Evolutionary conservation across 2,329 filamentous ascomycete genomes (phyloP), one percentile per base, ranked within the genome.

Genomic region (Ophiosphaerella herpotricha): DNA sequence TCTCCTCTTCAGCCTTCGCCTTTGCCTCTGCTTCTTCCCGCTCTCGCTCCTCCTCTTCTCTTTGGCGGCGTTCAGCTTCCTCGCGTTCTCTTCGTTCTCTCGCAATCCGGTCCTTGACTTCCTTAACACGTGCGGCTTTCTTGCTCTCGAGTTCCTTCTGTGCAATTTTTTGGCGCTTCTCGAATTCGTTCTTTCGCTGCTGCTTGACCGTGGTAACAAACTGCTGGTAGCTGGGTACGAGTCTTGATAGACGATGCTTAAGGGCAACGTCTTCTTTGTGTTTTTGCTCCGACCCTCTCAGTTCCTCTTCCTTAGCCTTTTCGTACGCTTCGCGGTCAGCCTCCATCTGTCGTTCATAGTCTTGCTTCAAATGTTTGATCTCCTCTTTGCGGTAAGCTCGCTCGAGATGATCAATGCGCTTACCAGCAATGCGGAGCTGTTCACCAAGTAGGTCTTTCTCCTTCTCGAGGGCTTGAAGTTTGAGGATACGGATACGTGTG

Each of bases 391-490:
- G 88, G 83, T 95, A 95, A 33, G 94, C 94, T 79, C 94, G 90
- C 80, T 99, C 94, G 64, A 99, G 80, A 77, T 99, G 93, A 71
- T 99, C 94, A 66, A 97, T 90, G 58, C 94, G 89, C 85, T 97
- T 97, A 74, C 89, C 91, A 53, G 92, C 95, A 65, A 96, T 85
- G 66, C 91, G 88, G 45, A 97, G 85, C 72, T 89, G 91, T 77
- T 97, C 91, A 58, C 89, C 90, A 61, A 97, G 86, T 70, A 94
- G 91, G 69, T 93, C 96, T 87, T 97, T 99, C 81, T 97, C 94
- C 65, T 93, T 92, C 78, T 97, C 94, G 9, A 99, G 85, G 76
- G 96, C 93, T 54, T 90, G 89, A 50, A 99, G 84, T 82, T 97
- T 97, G 78, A 99, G 88, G 62, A 90, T 88, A 73, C 94, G 92